Evolutionary conservation across 441 rosid species (phyloP).

Genomic region (Bocquillonia castaneifolia): DNA sequence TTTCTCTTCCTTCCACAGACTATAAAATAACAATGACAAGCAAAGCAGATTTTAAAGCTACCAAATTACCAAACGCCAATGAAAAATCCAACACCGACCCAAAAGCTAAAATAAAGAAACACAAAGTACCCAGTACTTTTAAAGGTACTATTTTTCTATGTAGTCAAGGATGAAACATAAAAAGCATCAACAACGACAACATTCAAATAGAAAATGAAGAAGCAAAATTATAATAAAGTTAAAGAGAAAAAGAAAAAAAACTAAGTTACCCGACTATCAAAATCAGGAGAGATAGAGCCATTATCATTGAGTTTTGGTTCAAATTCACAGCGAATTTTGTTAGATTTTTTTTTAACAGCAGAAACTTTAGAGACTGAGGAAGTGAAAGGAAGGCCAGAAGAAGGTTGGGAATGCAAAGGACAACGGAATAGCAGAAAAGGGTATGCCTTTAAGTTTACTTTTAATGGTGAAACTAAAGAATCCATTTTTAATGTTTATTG

Average conservation of each 20-base stretch:
- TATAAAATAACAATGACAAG: neutral
- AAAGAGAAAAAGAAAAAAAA: slow-evolving; percentile 53
- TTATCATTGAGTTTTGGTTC: slow-evolving; percentile 47
- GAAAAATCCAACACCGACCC: neutral
- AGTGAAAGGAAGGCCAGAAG: slow-evolving; percentile 22
- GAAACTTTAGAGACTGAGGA: slow-evolving; percentile 28
- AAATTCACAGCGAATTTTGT: slow-evolving; percentile 43
- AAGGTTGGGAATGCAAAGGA: slow-evolving; percentile 21
- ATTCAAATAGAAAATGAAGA: neutral
- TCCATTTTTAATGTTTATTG: slow-evolving; percentile 22
- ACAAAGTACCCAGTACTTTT: neutral
- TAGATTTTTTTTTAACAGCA: slow-evolving; percentile 24
- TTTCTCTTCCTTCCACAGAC: neutral
- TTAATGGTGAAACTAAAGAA: slow-evolving; percentile 27
- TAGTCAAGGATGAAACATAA: neutral
- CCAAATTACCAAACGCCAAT: neutral
- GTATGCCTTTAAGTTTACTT: slow-evolving; percentile 23
- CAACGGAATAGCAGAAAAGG: slow-evolving; percentile 25
- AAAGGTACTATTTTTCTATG: neutral
- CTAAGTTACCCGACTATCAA: slow-evolving; percentile 68
- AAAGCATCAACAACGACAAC: too few species aligned
- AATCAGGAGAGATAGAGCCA: slow-evolving; percentile 48
- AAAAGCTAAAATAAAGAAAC: neutral
- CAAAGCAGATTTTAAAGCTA: neutral
- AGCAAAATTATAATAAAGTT: neutral